Conservation (phyloP, 192 early-diverging fungal species). For the Pilobolus umbonatus region DNA sequence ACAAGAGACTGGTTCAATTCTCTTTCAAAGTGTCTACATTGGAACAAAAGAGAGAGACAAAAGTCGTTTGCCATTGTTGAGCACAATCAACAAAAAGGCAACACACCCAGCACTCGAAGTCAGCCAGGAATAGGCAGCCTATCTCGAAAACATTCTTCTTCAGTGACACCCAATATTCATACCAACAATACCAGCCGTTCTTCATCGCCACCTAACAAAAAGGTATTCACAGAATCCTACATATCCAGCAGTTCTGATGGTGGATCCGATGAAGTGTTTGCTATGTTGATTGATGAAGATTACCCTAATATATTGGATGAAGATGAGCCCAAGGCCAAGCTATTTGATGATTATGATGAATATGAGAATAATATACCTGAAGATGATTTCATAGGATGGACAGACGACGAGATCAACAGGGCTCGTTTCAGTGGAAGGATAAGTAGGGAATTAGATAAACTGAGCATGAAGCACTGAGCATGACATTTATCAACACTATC, state of each 20-base stretch:
- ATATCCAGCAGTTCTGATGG: slow-evolving; percentile 1
- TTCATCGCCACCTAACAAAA: background rate
- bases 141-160: background rate
- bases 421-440: slow-evolving; percentile 7
- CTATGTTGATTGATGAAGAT: slow-evolving; percentile 19
- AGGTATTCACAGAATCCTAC: background rate
- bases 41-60: slow-evolving; percentile 90
- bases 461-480: background rate
- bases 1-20: slow-evolving; percentile 87
- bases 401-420: slow-evolving; percentile 16
- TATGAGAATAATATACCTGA: background rate
- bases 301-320: background rate
- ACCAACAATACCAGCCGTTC: background rate
- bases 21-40: slow-evolving; percentile 76
- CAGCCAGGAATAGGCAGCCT: background rate
- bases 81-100: background rate
- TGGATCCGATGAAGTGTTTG: slow-evolving; percentile 23
- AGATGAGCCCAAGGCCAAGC: background rate
- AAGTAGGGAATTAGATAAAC: background rate
- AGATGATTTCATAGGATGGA: slow-evolving; percentile 18
- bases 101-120: background rate
- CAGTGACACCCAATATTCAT: background rate
- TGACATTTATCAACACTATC: too few relatives aligned
- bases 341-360: slow-evolving; percentile 2
- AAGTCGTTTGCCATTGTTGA: slow-evolving; percentile 62